Base-by-base conservation (phyloP, 2,329 filamentous ascomycete genomes). In the Colletotrichum sp. region DNA sequence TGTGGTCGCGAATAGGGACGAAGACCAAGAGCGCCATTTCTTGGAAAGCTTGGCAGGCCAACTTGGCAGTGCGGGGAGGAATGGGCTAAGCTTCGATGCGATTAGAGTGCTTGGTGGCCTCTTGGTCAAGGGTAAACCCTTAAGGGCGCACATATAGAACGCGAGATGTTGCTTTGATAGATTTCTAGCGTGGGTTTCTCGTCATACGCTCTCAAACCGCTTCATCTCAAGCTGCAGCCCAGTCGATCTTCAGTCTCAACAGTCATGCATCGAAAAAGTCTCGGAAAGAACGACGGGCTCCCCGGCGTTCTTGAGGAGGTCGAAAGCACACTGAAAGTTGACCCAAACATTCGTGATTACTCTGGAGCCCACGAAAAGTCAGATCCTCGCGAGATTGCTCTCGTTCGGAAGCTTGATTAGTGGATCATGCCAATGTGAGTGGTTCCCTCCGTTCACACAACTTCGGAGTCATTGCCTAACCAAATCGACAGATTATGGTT, bases 291-390 rank as follows among this genome's bases (percentile, higher is more conserved):
- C 2, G 56, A 62, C 1, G 24, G 13, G 8, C n/a, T 52, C 1
- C 36, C 67, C 8, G 67, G 56, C 1, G 67, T 62, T 8, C 36
- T 70, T 7, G 56, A 70, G 5, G 56, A 62, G 13, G 55, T 70
- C 3, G 67, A 70, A n/a, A 70, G 56, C n/a, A 70, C 67, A 1
- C 6, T 62, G 26, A 70, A 70, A 34, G 67, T 70, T 4, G 67
- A 62, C 12, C 24, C 56, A 3, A 30, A 36, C 1, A 28, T 62
- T 21, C 56, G 56, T 8, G 84, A 86, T 74, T 85, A 85, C 77
- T 85, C 83, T 13, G 84, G 84, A 43, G 83, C 84, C 6, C 80
- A 82, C 70, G 82, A 83, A 75, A 86, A 86, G 79, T 84, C 83
- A 2, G 84, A 85, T 55, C 84, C 83, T 5, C 82, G 78, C 56